Evolutionary conservation across 768 basidiomycete genomes (phyloP), one percentile per base, ranked within the genome.

Genomic region (Macrolepiota dolichaula): DNA sequence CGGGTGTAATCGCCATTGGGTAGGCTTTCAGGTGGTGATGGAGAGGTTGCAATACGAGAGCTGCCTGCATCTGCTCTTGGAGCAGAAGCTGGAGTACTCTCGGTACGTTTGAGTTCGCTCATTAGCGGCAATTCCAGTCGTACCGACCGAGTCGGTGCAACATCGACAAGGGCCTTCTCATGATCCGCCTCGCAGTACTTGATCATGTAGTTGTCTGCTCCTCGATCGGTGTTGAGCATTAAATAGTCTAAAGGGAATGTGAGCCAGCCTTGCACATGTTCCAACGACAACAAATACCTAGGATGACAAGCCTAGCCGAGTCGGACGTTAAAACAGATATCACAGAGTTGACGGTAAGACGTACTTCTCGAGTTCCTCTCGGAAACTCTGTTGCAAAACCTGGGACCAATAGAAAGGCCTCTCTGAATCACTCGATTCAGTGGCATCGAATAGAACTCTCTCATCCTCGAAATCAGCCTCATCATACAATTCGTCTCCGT

Each of bases 211-310:
- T 94, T 93, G 76, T 94, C 92, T 0, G 91, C 88, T 38, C 82
- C 88, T 54, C 93, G 85, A 70, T 94, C 94, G 19, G 94, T 96
- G 71, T 95, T 96, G 55, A 93, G 85, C 89, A 96, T 96, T 47
- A 96, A 79, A 73, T 90, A 94, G 73, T 96, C 93, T 91, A 63
- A 24, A 59, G 0, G 22, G 9, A 64, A 62, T 29, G 55, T 57
- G 46, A 38, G 50, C 55, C 59, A 32, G 22, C 50, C 51, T 55
- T 15, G 17, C 6, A n/a, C n/a, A 15, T 40, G 47, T 51, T 11
- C 62, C 27, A 22, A 50, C 51, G 13, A 46, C 9, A 9, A 52
- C 22, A 47, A 17, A 19, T 72, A 91, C 91, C 91, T 67, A 96
- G 77, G 57, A 94, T 89, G 25, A 96, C 91, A 22, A 96, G 85